Base-by-base conservation (phyloP, 2,329 filamentous ascomycete species). In the Chaetothyriales sp. region DNA sequence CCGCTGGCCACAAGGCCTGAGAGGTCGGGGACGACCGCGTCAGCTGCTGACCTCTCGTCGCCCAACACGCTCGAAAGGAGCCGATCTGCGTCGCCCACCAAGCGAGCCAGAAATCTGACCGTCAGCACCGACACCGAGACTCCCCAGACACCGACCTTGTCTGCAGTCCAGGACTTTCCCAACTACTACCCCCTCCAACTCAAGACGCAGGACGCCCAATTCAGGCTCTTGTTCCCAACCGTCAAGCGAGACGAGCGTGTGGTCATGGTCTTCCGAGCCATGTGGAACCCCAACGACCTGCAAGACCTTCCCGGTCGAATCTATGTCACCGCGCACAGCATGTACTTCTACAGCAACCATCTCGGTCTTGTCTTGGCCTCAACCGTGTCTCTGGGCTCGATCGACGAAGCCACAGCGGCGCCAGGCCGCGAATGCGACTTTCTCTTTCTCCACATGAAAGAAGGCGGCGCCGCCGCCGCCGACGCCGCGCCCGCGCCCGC, bases 301-400 rank as follows among this genome's bases (percentile, higher is more conserved):
- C 83, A 86, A 66, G 82, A 86, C 55, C 87, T 97, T 54, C 83
- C 83, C 7, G 83, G 92, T 0, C 81, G 92, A 50, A 82, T 94
- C 20, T 98, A 94, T 65, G 82, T 95, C 54, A 97, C 90, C 0
- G 77, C 83, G 0, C 82, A 84, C 56, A 85, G 89, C 58, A 82
- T 98, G 65, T 97, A 94, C 67, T 97, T 98, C 64, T 98, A 95
- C 69, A 94, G 89, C 61, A 86, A 97, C 63, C 86, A 95, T 64
- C 82, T 95, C 65, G 92, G 92, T 5, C 76, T 98, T 5, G 85
- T 97, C 0, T 76, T 95, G 37, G 86, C 90, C 1, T 90, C 89
- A 48, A 80, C 80, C 15, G 80, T 94, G 48, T 81, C 77, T 51
- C 74, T 98, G 52, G 77, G 82, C 51, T 81, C 78, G 18, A 87